Conservation (phyloP, 2,329 filamentous ascomycete genomes). For the Epichloe baconii region DNA sequence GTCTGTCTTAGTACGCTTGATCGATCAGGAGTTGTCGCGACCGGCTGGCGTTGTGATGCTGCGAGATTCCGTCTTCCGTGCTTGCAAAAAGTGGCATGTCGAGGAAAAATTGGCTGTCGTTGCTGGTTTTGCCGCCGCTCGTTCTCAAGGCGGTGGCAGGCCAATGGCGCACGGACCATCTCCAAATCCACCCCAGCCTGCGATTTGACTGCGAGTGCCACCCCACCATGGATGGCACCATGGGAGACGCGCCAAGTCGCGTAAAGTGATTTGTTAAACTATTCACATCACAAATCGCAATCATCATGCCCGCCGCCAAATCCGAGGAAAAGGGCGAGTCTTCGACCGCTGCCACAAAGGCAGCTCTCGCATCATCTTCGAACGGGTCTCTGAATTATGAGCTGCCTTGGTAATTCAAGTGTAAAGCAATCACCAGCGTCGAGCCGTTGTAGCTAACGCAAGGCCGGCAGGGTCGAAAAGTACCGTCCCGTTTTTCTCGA, state of each 20-base stretch:
- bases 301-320: conserved; percentile 40
- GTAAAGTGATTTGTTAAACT: conserved; percentile 20
- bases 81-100: neutral
- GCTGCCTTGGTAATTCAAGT: conserved; percentile 53
- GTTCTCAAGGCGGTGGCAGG: conserved; percentile 15
- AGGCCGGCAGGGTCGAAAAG: conserved; percentile 73
- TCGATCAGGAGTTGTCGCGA: neutral
- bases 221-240: neutral
- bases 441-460: neutral
- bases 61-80: neutral
- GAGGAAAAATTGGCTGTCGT: conserved; percentile 6
- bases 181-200: neutral
- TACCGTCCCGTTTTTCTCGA: conserved; percentile 91
- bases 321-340: conserved; percentile 45
- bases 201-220: neutral
- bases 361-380: conserved; percentile 35
- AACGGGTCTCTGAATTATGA: conserved; percentile 51
- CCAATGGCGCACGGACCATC: conserved; percentile 16
- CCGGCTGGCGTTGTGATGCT: neutral
- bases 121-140: conserved; percentile 5
- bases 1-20: too few species aligned
- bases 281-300: conserved; percentile 11
- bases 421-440: neutral
- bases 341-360: conserved; percentile 45
- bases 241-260: conserved; percentile 23